Conservation (phyloP, 169 alveolate species). For the Perkinsus marinus region DNA sequence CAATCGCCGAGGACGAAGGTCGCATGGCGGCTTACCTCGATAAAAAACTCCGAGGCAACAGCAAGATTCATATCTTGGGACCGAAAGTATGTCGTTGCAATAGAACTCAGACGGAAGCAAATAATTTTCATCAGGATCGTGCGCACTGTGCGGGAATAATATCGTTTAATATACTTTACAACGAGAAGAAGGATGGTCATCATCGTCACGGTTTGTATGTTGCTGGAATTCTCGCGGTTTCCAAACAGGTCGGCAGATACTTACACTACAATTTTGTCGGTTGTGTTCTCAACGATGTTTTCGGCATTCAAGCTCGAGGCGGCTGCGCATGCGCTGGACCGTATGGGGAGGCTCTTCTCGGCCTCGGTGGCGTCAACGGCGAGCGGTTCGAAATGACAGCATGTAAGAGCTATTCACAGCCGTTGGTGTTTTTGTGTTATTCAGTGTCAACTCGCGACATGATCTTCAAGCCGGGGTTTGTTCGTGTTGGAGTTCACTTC, state of each 20-base stretch:
- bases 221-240: not conserved
- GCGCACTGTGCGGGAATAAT: not conserved
- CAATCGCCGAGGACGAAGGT: not conserved
- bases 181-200: not conserved
- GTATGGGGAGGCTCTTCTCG: conserved; percentile 63
- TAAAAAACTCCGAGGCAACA: not conserved
- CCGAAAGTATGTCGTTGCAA: not conserved
- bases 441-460: conserved; percentile 63
- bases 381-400: not conserved
- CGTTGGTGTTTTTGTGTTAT: not conserved
- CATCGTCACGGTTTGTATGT: not conserved
- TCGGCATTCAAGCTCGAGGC: conserved; percentile 78
- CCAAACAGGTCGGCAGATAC: conserved; percentile 2
- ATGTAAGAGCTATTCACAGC: not conserved
- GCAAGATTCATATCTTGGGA: not conserved
- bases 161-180: not conserved
- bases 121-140: not conserved
- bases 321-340: conserved; percentile 90
- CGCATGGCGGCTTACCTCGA: not conserved
- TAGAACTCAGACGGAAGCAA: too few relatives aligned
- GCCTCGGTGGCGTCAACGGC: conserved; percentile 29
- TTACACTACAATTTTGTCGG: conserved; percentile 75
- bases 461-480: conserved; percentile 75
- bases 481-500: conserved; percentile 71
- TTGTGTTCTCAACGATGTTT: conserved; percentile 74